Conservation (phyloP, 2,329 filamentous ascomycete genomes). For the Harringtonia lauricola region DNA sequence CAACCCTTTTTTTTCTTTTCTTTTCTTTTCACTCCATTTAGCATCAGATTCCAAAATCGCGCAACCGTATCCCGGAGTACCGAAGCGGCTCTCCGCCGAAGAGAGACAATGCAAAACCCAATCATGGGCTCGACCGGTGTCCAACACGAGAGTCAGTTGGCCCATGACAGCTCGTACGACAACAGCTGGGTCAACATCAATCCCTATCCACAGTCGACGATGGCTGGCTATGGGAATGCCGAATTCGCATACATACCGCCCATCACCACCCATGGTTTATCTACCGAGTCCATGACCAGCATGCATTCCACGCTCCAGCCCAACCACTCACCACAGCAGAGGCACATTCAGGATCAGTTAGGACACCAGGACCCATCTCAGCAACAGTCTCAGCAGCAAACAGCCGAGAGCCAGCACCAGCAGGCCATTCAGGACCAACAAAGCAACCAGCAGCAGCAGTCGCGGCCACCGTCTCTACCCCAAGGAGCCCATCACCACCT, state of each 20-base stretch:
- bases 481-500: constrained; percentile 24
- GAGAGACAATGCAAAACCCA: constrained; percentile 28
- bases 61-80: neutral
- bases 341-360: neutral
- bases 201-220: constrained; percentile 57
- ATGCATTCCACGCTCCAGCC: constrained; percentile 41
- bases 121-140: constrained; percentile 33
- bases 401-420: neutral
- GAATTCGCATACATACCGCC: constrained; percentile 46
- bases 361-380: neutral
- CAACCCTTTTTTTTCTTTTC: too few species aligned
- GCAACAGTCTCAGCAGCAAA: neutral
- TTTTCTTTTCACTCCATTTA: too few species aligned
- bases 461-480: constrained; percentile 41
- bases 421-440: neutral
- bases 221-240: constrained; percentile 54
- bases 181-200: constrained; percentile 46
- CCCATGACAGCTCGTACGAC: constrained; percentile 25
- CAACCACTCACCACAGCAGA: constrained; percentile 21
- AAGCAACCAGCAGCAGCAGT: constrained; percentile 21
- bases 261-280: constrained; percentile 29
- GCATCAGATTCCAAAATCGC: too few species aligned
- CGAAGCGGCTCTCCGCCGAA: neutral
- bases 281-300: constrained; percentile 36
- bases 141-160: constrained; percentile 34